Evolutionary conservation across 2,329 filamentous ascomycete genomes (phyloP), one percentile per base, ranked within the genome.

Genomic region (Claviceps pusilla): DNA sequence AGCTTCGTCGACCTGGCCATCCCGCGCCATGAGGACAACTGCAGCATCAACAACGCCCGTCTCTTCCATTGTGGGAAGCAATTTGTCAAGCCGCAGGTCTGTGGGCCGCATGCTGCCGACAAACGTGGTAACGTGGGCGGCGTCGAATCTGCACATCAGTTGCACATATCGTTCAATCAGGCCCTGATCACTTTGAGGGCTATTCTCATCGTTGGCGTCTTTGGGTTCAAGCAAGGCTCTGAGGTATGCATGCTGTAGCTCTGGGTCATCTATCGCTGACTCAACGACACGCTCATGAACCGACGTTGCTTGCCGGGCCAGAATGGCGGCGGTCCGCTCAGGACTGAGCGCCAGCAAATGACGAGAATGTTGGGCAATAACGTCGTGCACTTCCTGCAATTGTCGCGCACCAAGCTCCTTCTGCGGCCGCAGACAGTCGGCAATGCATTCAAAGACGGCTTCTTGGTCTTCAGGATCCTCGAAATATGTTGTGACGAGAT

Each of bases 21-120:
- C 89, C 56, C 88, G 81, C 43, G 89, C 88, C 77, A 98, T 86
- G 10, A 98, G 75, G 1, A 95, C 82, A 7, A 98, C 87, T 0
- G 89, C 91, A 4, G 90, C 94, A 71, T 98, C 93, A 48, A 98
- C 82, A 5, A 93, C 87, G 1, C 90, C 90, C 46, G 84, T 89
- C 58, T 86, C 80, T 68, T 98, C 94, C 76, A 98, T 89, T 0
- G 84, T 83, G 4, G 90, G 89, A 7, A 98, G 75, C 1, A 98
- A 76, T 52, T 82, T 78, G 12, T 93, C 87, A 0, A 98, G 76
- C 29, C 83, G 79, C 33, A 98, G 71, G 64, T 96, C 84, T 11
- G 85, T 83, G 3, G 84, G 83, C 60, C 89, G 86, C 2, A 95
- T 75, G 1, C 80, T 66, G 42, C 85, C 83, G 33, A 97, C 80